Base-by-base conservation (phyloP, 352 stramenopile genomes). In the Phytophthora cryptogea region DNA sequence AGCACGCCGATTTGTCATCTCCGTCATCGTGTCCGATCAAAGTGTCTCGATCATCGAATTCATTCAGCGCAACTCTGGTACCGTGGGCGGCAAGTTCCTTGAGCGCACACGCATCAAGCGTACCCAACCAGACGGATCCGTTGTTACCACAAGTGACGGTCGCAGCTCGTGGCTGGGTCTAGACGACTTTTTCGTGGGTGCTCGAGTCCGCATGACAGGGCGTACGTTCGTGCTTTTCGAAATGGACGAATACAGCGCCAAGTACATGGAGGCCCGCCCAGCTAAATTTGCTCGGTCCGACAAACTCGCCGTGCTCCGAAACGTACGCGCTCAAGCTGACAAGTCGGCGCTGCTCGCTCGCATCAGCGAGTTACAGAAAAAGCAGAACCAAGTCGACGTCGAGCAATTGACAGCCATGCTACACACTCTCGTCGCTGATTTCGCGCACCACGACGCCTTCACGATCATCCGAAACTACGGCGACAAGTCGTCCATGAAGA, bases 171-270 rank as follows among this genome's bases (percentile, higher is more conserved):
- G 76, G 67, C 70, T 91, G 14, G 63, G 54, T 2, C 66, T 89
- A 8, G 56, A 88, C 49, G 85, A 94, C 59, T 94, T 94, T 42
- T 94, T 81, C 60, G 70, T 94, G 16, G 85, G 85, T 27, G 82
- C 83, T 17, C 61, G 50, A 7, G 80, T 92, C 17, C 45, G 77
- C n/a, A 84, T 92, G 33, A 74, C 68, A 16, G 85, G 85, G n/a
- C 80, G 76, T 14, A 76, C 52, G 9, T 94, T 94, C 37, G 43
- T 88, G 11, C 78, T 94, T 26, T 88, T 82, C 42, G 84, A 94
- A 61, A 89, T 94, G 80, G 85, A 94, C 55, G 83, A 94, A 56
- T 89, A 94, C 68, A 92, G 79, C 43, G 77, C 83, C 41, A 89
- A 89, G 46, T 92, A 86, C 59, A 94, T 94, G 85, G 85, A 94